phyloP scores from a whole-genome alignment of 768 basidiomycete species.

The Amanita inopinata region DNA sequence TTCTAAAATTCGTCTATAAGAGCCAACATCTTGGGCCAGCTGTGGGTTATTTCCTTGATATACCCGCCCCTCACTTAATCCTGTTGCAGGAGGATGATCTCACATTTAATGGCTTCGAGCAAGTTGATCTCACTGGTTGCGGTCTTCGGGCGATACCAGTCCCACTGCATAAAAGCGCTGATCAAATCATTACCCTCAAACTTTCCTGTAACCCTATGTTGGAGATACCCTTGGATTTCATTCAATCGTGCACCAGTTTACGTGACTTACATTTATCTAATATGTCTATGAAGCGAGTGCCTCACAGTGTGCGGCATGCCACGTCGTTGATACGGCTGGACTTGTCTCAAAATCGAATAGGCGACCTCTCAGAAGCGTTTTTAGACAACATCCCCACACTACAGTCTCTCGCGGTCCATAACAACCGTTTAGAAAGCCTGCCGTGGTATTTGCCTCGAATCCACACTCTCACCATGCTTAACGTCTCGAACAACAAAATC shows the following conservation, averaged over 20 bases:
- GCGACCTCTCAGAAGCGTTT: constrained; percentile 77
- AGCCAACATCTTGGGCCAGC: constrained; percentile 46
- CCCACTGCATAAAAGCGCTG: constrained; percentile 73
- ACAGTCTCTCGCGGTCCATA: constrained; percentile 64
- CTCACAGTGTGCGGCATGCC: constrained; percentile 71
- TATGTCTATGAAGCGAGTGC: constrained; percentile 93
- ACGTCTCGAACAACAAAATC: constrained; percentile 96
- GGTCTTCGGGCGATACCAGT: constrained; percentile 86
- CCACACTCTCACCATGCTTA: constrained; percentile 61
- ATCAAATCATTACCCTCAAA: constrained; percentile 74
- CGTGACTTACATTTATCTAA: constrained; percentile 80
- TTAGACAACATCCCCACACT: constrained; percentile 71
- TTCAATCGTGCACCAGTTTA: constrained; percentile 76
- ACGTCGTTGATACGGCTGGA: constrained; percentile 70
- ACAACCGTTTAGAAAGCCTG: constrained; percentile 83
- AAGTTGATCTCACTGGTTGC: constrained; percentile 73
- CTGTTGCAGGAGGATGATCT: constrained; percentile 60
- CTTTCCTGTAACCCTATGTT: constrained; percentile 93
- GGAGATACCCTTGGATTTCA: constrained; percentile 94
- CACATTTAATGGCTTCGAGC: constrained; percentile 58
- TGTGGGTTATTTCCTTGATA: constrained; percentile 1
- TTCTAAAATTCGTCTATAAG: constrained; percentile 88
- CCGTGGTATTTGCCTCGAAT: constrained; percentile 81
- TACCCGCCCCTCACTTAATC: background rate
- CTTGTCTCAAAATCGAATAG: constrained; percentile 85